Base-by-base conservation (phyloP, 257 asterid genomes). In the Solanum megistacrolobum region DNA sequence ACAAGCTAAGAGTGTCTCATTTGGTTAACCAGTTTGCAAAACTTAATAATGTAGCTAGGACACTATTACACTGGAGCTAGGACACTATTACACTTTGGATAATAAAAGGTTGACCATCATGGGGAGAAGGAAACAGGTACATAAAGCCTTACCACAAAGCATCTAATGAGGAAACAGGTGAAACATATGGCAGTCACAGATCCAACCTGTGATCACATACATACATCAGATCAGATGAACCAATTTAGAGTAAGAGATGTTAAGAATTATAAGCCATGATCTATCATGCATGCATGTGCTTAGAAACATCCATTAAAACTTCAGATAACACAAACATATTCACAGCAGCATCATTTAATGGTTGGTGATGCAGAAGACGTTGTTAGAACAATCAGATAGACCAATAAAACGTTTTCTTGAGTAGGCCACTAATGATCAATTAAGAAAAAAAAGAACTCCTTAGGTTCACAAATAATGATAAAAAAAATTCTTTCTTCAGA, bases 101-200 rank as follows among this genome's bases (percentile, higher is more conserved):
- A 20, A 29, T 81, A 48, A 82, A 48, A 29, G 9, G 85, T 48
- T 82, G 68, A 48, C 60, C 83, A 39, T 27, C 41, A 48, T 29
- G 5, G 41, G 32, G 46, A 86, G 21, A 43, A 23, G 6, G 29
- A n/a, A 72, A 81, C 78, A 85, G 65, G 48, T 21, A 87, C 68
- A 66, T 43, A 46, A 86, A 86, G 73, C 73, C 98, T 91, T 91
- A 96, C 99, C 98, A 95, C 96, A 62, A 94, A 95, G 91, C 98
- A 94, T 86, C 99, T 91, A 89, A 96, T 90, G 73, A 96, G 95
- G 90, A 96, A 96, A 90, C 98, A 96, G 85, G 94, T 91, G 92
- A 95, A 96, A 92, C 98, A 96, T 92, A 95, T 94, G 46, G 97
- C 98, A 11, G 99, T 96, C 89, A 96, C 99, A 66, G 95, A 96